Conservation (phyloP, 2,329 filamentous ascomycete genomes). For the Cladophialophora carrionii region DNA sequence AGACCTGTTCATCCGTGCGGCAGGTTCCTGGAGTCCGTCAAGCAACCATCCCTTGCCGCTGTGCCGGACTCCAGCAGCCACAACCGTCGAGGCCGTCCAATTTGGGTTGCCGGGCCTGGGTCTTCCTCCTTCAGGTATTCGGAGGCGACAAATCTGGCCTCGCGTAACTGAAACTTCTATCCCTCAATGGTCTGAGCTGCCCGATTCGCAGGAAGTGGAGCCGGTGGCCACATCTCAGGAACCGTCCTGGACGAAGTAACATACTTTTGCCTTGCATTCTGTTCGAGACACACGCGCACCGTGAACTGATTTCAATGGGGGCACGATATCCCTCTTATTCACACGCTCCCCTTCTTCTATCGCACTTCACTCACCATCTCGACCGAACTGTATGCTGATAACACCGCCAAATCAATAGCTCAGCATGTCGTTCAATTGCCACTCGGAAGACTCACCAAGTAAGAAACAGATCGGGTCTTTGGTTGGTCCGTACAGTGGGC, state of each 20-base stretch:
- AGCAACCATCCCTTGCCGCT: constrained; percentile 32
- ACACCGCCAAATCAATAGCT: not conserved
- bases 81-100: constrained; percentile 20
- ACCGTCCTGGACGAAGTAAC: constrained; percentile 24
- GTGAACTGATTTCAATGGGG: constrained; percentile 17
- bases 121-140: constrained; percentile 32
- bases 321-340: constrained; percentile 16
- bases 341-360: constrained; percentile 6
- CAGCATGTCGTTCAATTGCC: constrained; percentile 4
- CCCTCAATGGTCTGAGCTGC: constrained; percentile 15
- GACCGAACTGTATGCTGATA: not conserved
- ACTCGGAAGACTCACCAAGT: constrained; percentile 1
- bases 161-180: constrained; percentile 26
- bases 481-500: not conserved
- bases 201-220: constrained; percentile 23
- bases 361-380: constrained; percentile 10
- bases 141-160: constrained; percentile 21
- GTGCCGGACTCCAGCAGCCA: constrained; percentile 20
- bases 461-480: not conserved
- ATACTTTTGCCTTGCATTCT: constrained; percentile 37
- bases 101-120: constrained; percentile 27
- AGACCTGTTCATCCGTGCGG: constrained; percentile 14
- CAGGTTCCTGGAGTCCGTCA: constrained; percentile 8
- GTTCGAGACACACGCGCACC: constrained; percentile 31
- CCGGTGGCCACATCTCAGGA: constrained; percentile 25